Base-by-base conservation (phyloP, 2,329 filamentous ascomycete genomes). In the Cercospora sesami region DNA sequence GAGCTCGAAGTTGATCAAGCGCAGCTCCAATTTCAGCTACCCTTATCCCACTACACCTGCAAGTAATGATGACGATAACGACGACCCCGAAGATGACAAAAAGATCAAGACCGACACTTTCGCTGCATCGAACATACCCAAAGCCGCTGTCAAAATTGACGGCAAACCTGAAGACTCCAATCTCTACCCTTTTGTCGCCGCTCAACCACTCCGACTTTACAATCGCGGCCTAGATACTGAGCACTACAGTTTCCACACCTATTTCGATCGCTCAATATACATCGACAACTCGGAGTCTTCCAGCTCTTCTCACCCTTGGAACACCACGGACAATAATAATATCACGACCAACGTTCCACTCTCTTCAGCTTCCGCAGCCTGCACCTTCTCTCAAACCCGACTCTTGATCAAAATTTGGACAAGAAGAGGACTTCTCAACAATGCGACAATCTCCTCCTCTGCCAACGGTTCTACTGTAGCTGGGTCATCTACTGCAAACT, bases 201-300 rank as follows among this genome's bases (percentile, higher is more conserved):
- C 82, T 68, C 95, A 98, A 75, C 94, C 93, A 0, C 83, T 98
- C 12, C 88, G 91, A 1, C 86, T 98, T 0, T 98, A 90, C 78
- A 92, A 98, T 78, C 91, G 93, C 21, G 93, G 91, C 18, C 83
- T 91, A 30, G 82, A 86, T 1, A 90, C 90, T 0, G 94, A 98
- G 78, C 93, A 97, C 80, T 97, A 96, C 79, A 93, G 45, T 18
- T 97, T 97, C 81, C 97, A 97, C 81, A 91, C 87, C 0, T 96
- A 97, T 83, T 98, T 91, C 79, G 89, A 93, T 80, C 92, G 93
- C 72, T 91, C 90, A 8, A 92, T 96, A 71, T 96, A 94, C 82
- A 84, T 96, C 69, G 81, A 28, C 31, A n/a, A 21, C 4, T 60
- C 42, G 14, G 42, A 28, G 7, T 33, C 42, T 3, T 55, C 39